Evolutionary conservation across 1,284 basidiomycete species (phyloP).

Genomic region (Ceratobasidium sp.): DNA sequence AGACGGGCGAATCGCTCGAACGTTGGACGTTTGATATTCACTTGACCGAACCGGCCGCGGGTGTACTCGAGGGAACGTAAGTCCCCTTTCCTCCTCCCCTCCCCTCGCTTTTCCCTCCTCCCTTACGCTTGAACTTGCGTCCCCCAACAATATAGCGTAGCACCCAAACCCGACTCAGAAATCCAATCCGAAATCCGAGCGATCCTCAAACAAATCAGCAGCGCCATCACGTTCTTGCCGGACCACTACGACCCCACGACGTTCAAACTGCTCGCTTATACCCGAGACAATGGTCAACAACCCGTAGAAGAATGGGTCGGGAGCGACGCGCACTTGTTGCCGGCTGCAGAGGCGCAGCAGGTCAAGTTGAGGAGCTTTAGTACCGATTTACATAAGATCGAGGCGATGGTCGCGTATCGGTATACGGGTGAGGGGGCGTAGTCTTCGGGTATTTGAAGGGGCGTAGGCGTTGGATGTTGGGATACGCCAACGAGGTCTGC

Average conservation of each 20-base stretch:
- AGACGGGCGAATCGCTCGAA: conserved; percentile 91
- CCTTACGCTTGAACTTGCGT: too few relatives aligned
- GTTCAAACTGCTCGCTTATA: conserved; percentile 70
- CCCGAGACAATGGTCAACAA: conserved; percentile 55
- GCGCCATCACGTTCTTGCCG: conserved; percentile 50
- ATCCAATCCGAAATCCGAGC: conserved; percentile 98
- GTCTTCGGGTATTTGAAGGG: background rate
- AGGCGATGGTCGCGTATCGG: conserved; percentile 55
- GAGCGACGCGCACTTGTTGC: conserved; percentile 69
- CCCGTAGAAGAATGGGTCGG: conserved; percentile 64
- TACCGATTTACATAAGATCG: conserved; percentile 63
- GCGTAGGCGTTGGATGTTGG: too few relatives aligned
- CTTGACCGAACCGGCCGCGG: conserved; percentile 67
- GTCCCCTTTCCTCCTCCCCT: conserved; percentile 46
- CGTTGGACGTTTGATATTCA: conserved; percentile 99
- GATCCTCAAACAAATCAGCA: conserved; percentile 97
- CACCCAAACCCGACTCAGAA: conserved; percentile 86
- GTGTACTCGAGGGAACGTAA: conserved; percentile 56
- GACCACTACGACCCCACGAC: conserved; percentile 50
- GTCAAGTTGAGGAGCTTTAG: conserved; percentile 65
- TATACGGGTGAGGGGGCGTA: conserved; percentile 45
- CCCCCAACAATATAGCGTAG: conserved; percentile 58
- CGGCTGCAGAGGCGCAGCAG: conserved; percentile 69
- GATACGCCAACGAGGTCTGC: too few relatives aligned
- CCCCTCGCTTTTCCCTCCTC: conserved; percentile 16